Base-by-base conservation (phyloP, 2,329 filamentous ascomycete genomes). In the Colletotrichum sp. region DNA sequence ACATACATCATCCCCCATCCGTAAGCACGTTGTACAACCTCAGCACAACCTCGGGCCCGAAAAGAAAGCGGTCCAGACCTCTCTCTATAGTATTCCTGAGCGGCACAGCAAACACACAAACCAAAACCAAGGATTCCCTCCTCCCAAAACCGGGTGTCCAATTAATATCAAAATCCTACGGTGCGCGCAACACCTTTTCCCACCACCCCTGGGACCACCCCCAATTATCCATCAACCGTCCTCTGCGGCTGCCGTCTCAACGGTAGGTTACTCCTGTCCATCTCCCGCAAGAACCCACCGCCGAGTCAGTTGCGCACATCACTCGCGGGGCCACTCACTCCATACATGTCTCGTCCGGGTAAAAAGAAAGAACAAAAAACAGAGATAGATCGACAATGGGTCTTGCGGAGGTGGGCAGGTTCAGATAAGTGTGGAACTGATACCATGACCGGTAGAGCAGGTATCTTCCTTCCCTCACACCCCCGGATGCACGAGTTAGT, bases 271-370 rank as follows among this genome's bases (percentile, higher is more conserved):
- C 66, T 72, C 44, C 72, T 72, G 69, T 72, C 55, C 52, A 72
- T 67, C 69, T 72, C 69, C 72, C 72, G 72, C 67, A 36, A 68
- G 32, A 71, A 39, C 69, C 69, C 39, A 26, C 28, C 62, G 59
- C 67, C 72, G 34, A 18, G 32, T 32, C 68, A 52, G 63, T 72
- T 44, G 8, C 30, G 26, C 44, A 52, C 44, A 52, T 52, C 44
- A 13, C 44, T 52, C 44, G 44, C 44, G 44, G 44, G 30, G 30
- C 30, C 59, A 62, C 30, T 32, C 32, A 32, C 28, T 9, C 32
- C 32, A 32, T 32, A 21, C 30, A 62, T 8, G 30, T 32, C 28
- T 62, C 32, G 28, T 59, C 55, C 28, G 70, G 59, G 26, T 63
- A 24, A 34, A 12, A 34, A 21, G 34, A 64, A 32, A 44, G n/a